phyloP scores from a whole-genome alignment of 208 protist genomes.

The Trichomonas tenax region DNA sequence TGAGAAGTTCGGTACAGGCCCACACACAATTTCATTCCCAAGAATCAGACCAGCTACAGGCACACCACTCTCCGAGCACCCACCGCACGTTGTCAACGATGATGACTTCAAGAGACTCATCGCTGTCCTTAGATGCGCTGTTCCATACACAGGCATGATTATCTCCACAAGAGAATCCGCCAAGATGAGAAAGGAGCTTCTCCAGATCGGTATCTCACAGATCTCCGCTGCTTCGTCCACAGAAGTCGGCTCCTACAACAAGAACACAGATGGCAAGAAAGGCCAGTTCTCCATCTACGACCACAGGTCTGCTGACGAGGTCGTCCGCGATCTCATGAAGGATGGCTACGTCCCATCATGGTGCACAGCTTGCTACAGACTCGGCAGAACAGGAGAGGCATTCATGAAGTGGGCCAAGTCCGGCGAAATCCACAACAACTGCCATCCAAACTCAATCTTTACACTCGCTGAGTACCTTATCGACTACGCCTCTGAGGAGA shows the following conservation, averaged over 20 bases:
- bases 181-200: conserved; percentile 36
- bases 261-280: conserved; percentile 20
- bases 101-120: conserved; percentile 45
- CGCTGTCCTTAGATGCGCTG: conserved; percentile 37
- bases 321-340: conserved; percentile 37
- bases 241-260: conserved; percentile 40
- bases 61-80: conserved; percentile 26
- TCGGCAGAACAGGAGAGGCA: conserved; percentile 37
- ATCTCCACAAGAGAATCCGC: conserved; percentile 38
- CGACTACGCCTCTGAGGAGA: neutral
- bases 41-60: conserved; percentile 37
- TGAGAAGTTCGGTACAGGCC: conserved; percentile 34
- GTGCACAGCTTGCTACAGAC: conserved; percentile 44
- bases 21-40: conserved; percentile 46
- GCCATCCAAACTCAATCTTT: conserved; percentile 40
- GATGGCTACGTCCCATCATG: conserved; percentile 39
- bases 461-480: conserved; percentile 34
- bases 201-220: conserved; percentile 44
- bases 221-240: conserved; percentile 41
- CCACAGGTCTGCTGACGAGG: conserved; percentile 32
- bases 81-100: conserved; percentile 41
- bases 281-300: conserved; percentile 41
- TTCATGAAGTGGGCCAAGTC: conserved; percentile 46
- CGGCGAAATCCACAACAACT: conserved; percentile 40
- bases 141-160: conserved; percentile 51